These are phyloP conservation scores for Hyphopichia wangnamkhiaoensis DNA, from an alignment of 1,139 yeast genomes.

Conservation along the genomic window DNA sequence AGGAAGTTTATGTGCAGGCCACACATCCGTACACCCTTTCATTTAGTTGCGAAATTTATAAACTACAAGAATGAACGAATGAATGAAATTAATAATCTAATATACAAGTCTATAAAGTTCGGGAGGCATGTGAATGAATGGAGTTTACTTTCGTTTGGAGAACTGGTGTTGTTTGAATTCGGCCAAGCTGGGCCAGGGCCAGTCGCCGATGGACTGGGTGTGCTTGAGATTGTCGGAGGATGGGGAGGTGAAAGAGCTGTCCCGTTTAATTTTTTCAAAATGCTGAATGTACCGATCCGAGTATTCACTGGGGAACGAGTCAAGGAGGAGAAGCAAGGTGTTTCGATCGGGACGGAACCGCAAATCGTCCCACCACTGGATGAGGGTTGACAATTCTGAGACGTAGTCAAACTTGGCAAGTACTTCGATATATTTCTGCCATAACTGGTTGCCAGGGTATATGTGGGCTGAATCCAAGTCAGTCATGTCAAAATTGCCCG, in stretches of 20 bases:
- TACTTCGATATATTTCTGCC: conserved; percentile 54
- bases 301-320: conserved; percentile 42
- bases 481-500: conserved; percentile 24
- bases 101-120: neutral
- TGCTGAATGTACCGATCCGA: conserved; percentile 43
- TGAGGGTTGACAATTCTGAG: conserved; percentile 51
- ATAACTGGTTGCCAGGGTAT: conserved; percentile 48
- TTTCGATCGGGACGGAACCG: conserved; percentile 44
- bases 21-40: too few relatives aligned
- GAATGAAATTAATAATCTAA: neutral
- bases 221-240: neutral
- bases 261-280: conserved; percentile 25
- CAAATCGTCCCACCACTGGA: conserved; percentile 62
- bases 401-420: conserved; percentile 49
- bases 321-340: conserved; percentile 37
- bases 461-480: conserved; percentile 24
- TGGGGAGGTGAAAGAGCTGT: conserved; percentile 8
- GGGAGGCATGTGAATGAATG: neutral
- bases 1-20: too few relatives aligned
- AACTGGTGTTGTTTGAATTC: conserved; percentile 12
- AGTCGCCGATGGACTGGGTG: conserved; percentile 6
- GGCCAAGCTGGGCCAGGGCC: conserved; percentile 30
- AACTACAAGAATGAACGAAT: neutral
- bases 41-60: too few relatives aligned
- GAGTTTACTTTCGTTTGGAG: neutral